Conservation (phyloP, 2,329 filamentous ascomycete species). For the Fonsecaea erecta region DNA sequence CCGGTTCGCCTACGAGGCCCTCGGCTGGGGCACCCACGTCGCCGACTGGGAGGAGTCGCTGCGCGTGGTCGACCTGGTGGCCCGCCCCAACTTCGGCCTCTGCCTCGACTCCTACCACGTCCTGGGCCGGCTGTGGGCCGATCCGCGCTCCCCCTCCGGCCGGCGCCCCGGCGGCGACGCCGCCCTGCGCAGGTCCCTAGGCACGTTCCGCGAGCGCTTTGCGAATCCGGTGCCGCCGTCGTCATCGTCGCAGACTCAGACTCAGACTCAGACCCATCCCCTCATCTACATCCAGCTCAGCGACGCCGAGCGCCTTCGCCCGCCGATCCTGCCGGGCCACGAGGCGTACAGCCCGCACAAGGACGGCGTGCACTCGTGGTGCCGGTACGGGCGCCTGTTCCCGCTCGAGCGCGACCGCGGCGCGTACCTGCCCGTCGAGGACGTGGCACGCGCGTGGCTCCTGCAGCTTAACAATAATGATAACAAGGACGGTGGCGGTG, state of each 20-base stretch:
- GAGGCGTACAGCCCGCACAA: constrained; percentile 38
- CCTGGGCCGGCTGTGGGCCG: constrained; percentile 43
- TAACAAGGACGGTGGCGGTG: neutral
- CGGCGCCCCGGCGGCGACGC: constrained; percentile 20
- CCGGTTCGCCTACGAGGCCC: constrained; percentile 46
- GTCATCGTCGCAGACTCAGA: too few relatives aligned
- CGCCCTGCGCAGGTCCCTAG: constrained; percentile 35
- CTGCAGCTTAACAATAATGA: too few relatives aligned
- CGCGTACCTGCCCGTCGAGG: constrained; percentile 28
- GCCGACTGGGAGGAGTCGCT: constrained; percentile 44
- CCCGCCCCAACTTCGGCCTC: constrained; percentile 45
- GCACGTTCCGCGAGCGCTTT: neutral
- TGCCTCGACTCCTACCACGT: constrained; percentile 48
- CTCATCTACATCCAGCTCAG: constrained; percentile 46
- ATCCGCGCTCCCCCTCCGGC: constrained; percentile 38
- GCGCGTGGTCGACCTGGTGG: constrained; percentile 38
- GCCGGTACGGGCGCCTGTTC: constrained; percentile 39
- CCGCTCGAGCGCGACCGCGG: constrained; percentile 39
- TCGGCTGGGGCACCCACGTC: constrained; percentile 43
- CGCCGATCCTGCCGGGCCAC: constrained; percentile 30
- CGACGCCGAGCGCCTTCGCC: constrained; percentile 40
- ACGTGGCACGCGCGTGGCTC: neutral
- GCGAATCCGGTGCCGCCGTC: too few relatives aligned
- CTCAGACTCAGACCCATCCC: too few relatives aligned
- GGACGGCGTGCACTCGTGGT: constrained; percentile 31